Evolutionary conservation across 352 stramenopile genomes (phyloP).

Genomic region (Aphanomyces euteiches): DNA sequence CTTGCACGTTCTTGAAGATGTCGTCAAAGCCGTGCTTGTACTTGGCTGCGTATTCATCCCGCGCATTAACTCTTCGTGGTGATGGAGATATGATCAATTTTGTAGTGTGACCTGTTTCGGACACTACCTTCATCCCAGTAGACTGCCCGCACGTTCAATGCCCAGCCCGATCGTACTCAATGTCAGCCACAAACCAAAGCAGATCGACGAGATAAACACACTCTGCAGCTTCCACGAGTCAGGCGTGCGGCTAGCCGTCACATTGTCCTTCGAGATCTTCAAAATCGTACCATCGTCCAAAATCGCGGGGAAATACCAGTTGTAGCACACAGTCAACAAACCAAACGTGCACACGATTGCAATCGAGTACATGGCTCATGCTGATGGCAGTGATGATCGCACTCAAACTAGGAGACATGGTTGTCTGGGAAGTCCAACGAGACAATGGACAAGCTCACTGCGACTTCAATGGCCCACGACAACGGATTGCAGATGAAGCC

Average conservation of each 20-base stretch:
- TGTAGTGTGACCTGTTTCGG: no score
- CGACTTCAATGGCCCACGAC: slow-evolving; percentile 75
- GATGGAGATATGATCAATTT: no score
- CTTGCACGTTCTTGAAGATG: slow-evolving; percentile 53
- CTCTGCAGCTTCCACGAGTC: slow-evolving; percentile 21
- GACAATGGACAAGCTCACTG: slow-evolving; percentile 63
- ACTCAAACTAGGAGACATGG: slow-evolving; percentile 47
- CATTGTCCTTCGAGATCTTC: slow-evolving; percentile 34
- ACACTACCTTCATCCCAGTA: no score
- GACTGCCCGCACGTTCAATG: slow-evolving; percentile 45
- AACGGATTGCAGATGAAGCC: slow-evolving; percentile 79
- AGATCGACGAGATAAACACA: slow-evolving; percentile 34
- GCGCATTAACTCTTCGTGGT: no score
- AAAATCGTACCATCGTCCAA: slow-evolving; percentile 48
- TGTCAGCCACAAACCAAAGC: slow-evolving; percentile 58
- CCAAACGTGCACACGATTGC: slow-evolving; percentile 54
- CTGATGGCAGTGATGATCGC: slow-evolving; percentile 57
- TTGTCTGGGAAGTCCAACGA: slow-evolving; percentile 74
- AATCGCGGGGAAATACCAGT: slow-evolving; percentile 48
- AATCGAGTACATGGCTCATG: slow-evolving; percentile 54
- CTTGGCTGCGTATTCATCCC: not conserved
- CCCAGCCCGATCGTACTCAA: slow-evolving; percentile 56
- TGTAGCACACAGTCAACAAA: slow-evolving; percentile 45
- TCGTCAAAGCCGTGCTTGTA: slow-evolving; percentile 29
- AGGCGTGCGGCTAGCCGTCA: slow-evolving; percentile 14